Evolutionary conservation across 257 asterid genomes (phyloP), one percentile per base, ranked within the genome.

Genomic region (Ocimum tenuiflorum): DNA sequence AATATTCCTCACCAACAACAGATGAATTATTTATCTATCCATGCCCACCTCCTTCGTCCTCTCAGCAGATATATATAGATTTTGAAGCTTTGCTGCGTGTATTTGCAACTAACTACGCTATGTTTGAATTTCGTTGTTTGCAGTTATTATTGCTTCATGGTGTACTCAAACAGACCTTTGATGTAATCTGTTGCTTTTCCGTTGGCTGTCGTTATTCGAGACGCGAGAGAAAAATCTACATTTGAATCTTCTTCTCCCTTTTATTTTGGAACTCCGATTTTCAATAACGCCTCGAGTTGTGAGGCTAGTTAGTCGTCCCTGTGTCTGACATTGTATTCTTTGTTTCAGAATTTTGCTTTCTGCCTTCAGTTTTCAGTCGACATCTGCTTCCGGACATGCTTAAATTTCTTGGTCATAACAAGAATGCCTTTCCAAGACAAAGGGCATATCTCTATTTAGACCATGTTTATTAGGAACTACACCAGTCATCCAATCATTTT

Each of bases 281-380:
- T 72, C 45, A 65, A 60, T 77, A 72, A 77, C 7, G 73, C 75
- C 81, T 68, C 17, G 54, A 49, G n/a, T 59, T 24, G 38, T 7
- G 43, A 43, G 78, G 73, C 78, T 12, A 59, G 69, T 23, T 48
- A 65, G 68, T 57, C 63, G 6, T 20, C 42, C 63, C n/a, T n/a
- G n/a, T n/a, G n/a, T n/a, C n/a, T n/a, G n/a, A n/a, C n/a, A 43
- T 46, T 43, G 14, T 48, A 1, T 48, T 17, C n/a, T 27, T 31
- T 38, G 35, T 39, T 27, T 27, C 47, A 39, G 68, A 61, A 53
- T 35, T 59, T 68, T 70, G 65, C 8, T 35, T 48, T 59, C 51
- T 10, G 22, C 31, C 4, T 27, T 1, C 31, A 27, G 31, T 27
- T n/a, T n/a, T n/a, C n/a, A n/a, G n/a, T n/a, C n/a, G n/a, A n/a